Base-by-base conservation (phyloP, 2,329 filamentous ascomycete genomes). In the Calonectria naviculata region DNA sequence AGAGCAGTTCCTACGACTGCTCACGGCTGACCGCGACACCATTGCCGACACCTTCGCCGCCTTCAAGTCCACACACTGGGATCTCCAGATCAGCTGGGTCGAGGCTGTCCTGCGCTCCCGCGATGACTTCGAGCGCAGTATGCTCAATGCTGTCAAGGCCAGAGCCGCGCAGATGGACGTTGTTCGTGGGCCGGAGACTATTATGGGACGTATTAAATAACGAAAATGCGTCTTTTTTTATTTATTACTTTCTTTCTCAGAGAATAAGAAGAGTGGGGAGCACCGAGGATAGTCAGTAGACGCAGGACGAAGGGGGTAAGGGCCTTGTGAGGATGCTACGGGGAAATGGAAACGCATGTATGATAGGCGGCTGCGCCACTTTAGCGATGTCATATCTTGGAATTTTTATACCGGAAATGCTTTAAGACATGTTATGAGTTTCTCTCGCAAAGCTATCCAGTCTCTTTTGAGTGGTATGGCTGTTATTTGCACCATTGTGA, bases 11-110 rank as follows among this genome's bases (percentile, higher is more conserved):
- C 88, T 97, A 24, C 89, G 91, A 56, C 85, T 99, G 70, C 87
- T 99, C n/a, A 91, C 91, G 4, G 91, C 93, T 34, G 95, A 97
- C 80, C 93, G 92, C 62, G 89, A 91, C 34, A 88, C 86, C 28
- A 87, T 98, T 0, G 91, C 95, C 19, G 91, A 93, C 63, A 92
- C 94, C 1, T 98, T 97, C 80, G 93, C 93, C 77, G 85, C 87
- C 6, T 96, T 99, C 85, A 98, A 98, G 87, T 86, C 84, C 44
- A 89, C 90, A 54, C 98, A 98, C 83, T 98, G 96, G 94, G 97
- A 99, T 84, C 86, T 98, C 81, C 95, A 97, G 82, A 92, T 98
- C 70, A 93, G 92, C 54, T 99, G 97, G 97, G 95, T 99, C 9
- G 97, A 99, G 87, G 93, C 94, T 8, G 96, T 98, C 58, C 81